phyloP scores from a whole-genome alignment of 2,329 filamentous ascomycete genomes.

The Mycosphaerella sp. region DNA sequence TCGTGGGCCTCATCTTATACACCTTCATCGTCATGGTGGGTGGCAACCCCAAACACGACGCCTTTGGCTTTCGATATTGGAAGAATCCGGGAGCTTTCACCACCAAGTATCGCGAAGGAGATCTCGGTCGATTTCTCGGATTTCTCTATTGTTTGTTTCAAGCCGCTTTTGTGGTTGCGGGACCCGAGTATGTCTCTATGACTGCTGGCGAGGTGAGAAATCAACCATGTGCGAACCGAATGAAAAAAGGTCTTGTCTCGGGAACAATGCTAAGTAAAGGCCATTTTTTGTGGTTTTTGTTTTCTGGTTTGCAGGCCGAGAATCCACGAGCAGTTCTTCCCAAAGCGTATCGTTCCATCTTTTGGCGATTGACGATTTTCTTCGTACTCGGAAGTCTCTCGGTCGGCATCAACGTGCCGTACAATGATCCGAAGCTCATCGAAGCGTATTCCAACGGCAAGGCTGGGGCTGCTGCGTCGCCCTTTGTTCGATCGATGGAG shows the following conservation, averaged over 20 bases:
- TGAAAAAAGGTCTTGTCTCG: not conserved
- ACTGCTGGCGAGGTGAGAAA: conserved; percentile 49
- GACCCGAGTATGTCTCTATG: conserved; percentile 60
- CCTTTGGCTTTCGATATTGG: conserved; percentile 67
- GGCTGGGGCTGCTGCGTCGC: conserved; percentile 57
- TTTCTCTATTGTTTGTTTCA: conserved; percentile 69
- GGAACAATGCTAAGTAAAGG: not conserved
- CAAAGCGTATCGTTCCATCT: conserved; percentile 69
- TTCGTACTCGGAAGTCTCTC: conserved; percentile 68
- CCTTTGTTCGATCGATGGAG: conserved; percentile 61
- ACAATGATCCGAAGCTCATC: conserved; percentile 58
- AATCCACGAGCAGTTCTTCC: conserved; percentile 64
- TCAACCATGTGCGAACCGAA: too few species aligned
- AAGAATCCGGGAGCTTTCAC: conserved; percentile 53
- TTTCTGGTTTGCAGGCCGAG: conserved; percentile 45
- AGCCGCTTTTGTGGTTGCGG: conserved; percentile 61
- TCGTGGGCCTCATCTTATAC: conserved; percentile 64
- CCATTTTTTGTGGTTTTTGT: too few species aligned
- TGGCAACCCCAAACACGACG: conserved; percentile 64
- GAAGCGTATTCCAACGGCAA: conserved; percentile 43
- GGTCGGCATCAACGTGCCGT: conserved; percentile 65
- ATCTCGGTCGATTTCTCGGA: conserved; percentile 64
- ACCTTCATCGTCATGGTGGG: conserved; percentile 77
- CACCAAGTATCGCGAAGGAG: conserved; percentile 56
- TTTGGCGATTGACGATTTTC: conserved; percentile 68